Percentiles rank a stretch among this genome's conserved stretches.
phyloP scores from a whole-genome alignment of 371 early-diverging fungal genomes.

The Apophysomyces variabilis region DNA sequence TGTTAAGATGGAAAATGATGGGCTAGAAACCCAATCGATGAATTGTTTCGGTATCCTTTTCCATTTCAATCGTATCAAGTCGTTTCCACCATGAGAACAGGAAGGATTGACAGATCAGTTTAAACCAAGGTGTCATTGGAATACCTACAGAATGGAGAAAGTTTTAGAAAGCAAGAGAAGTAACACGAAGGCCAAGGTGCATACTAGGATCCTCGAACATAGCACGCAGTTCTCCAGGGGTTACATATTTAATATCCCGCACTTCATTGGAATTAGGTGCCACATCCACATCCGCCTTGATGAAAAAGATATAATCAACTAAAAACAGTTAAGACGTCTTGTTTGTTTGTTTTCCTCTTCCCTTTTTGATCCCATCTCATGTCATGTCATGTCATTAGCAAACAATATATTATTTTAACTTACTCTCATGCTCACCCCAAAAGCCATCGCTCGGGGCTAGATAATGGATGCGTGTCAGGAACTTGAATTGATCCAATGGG shows the following conservation, averaged over 20 bases:
- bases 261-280: constrained; percentile 86
- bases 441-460: constrained; percentile 86
- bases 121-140: constrained; percentile 88
- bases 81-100: constrained; percentile 88
- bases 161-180: background rate
- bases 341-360: background rate
- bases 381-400: background rate
- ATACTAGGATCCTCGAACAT: constrained; percentile 70
- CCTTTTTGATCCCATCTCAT: background rate
- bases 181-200: constrained; percentile 10
- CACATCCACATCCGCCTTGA: constrained; percentile 71
- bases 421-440: constrained; percentile 96
- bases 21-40: constrained; percentile 49
- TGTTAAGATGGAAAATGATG: constrained; percentile 1
- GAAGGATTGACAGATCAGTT: constrained; percentile 77
- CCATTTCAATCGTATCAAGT: constrained; percentile 60
- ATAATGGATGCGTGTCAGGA: constrained; percentile 92
- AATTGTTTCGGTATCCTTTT: constrained; percentile 49
- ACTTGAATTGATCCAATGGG: constrained; percentile 78
- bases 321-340: constrained; percentile 13
- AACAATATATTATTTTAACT: constrained; percentile 30
- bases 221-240: constrained; percentile 74
- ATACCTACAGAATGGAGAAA: constrained; percentile 9
- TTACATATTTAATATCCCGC: constrained; percentile 77
- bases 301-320: constrained; percentile 93